Base-by-base conservation (phyloP, 371 early-diverging fungal genomes). In the Mucor mucedo region DNA sequence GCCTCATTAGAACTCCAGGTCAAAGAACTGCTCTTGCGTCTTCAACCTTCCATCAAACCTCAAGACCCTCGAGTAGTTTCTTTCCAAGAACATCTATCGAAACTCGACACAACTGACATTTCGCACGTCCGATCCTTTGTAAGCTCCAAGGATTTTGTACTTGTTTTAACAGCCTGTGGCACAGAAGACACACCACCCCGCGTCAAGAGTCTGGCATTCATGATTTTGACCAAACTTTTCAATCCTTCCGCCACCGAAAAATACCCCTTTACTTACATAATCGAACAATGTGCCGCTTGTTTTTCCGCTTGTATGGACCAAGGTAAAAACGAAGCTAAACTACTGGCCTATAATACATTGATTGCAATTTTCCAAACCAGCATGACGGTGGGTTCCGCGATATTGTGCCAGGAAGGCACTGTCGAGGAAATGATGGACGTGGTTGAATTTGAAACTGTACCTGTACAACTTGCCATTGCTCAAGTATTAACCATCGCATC, bases 381-480 rank as follows among this genome's bases (percentile, higher is more conserved):
- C 48, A 72, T 83, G 71, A 64, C 82, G n/a, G 76, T 86, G 13
- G 94, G 91, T 3, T 76, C 82, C 10, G 70, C 75, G 4, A 84
- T 93, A 30, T 63, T 94, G n/a, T 71, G 75, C 54, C 81, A 82
- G 41, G 84, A 84, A 16, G 90, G 91, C 0, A 58, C 89, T 1
- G 62, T 93, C 35, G 88, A 79, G 33, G 88, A 89, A 21, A 78
- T 91, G 57, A 80, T 91, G 79, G 93, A 92, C 63, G 77, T 80
- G 28, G 67, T 89, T 38, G 93, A 92, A 27, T 84, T 85, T 65
- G 93, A 91, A 58, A 68, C 80, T 3, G 78, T 77, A 27, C 69
- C 76, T 8, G 85, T 89, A 4, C 91, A 92, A 63, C 60, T 84
- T 13, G 83, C 87, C 2, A 76, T 88, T 7, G 65, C 87, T 0